Percentiles rank a stretch among this genome's conserved stretches.
Evolutionary conservation across 2,329 filamentous ascomycete species (phyloP).

Genomic region (Fusarium piperis): DNA sequence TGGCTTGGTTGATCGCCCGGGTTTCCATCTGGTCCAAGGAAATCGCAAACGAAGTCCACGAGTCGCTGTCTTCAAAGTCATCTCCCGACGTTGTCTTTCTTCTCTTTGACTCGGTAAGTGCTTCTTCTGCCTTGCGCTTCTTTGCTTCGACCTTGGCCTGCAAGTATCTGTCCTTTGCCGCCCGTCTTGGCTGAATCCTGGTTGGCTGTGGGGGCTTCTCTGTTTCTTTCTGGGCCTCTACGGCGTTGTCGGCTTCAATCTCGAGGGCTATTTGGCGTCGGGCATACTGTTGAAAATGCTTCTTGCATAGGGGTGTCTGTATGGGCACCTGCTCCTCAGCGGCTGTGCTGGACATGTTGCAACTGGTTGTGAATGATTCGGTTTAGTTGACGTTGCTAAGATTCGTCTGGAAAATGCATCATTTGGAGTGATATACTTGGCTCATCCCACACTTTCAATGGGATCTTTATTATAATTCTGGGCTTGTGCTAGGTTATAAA

Average conservation of each 20-base stretch:
- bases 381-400: too few species aligned
- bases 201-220: not conserved
- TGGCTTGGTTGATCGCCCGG: not conserved
- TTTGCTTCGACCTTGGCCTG: not conserved
- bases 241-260: not conserved
- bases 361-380: not conserved
- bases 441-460: not conserved
- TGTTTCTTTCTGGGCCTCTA: not conserved
- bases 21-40: not conserved
- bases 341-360: not conserved
- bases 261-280: not conserved
- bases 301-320: conserved; percentile 8
- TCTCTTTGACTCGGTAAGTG: fast-evolving
- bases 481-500: not conserved
- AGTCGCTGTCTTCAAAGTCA: not conserved
- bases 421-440: not conserved
- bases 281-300: conserved; percentile 1
- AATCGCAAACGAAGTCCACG: not conserved
- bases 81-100: not conserved
- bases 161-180: conserved; percentile 16
- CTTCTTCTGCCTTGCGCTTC: not conserved
- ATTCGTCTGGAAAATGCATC: not conserved
- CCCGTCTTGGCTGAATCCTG: conserved; percentile 17
- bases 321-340: not conserved
- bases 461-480: not conserved